Percentiles rank a stretch among this genome's conserved stretches.
These are phyloP conservation scores for Pythium aphanidermatum DNA, from an alignment of 352 stramenopile genomes.

Conservation along the genomic window DNA sequence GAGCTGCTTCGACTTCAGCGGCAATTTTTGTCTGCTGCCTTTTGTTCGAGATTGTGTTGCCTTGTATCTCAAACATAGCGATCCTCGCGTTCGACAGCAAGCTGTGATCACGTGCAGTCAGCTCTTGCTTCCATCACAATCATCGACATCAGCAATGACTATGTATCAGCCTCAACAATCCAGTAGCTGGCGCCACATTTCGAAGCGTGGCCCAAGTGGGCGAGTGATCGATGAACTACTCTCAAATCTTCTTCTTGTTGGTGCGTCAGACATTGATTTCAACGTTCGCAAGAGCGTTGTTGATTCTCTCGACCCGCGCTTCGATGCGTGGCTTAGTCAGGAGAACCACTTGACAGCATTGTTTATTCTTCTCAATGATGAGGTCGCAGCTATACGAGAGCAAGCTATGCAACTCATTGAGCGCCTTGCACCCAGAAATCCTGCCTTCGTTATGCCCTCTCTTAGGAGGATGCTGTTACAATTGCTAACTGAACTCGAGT, in stretches of 20 bases:
- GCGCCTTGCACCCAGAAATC: conserved; percentile 91
- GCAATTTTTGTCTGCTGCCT: conserved; percentile 91
- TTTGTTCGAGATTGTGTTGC: conserved; percentile 94
- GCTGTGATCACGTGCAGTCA: conserved; percentile 81
- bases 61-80: conserved; percentile 89
- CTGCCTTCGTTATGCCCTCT: conserved; percentile 92
- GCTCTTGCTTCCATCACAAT: conserved; percentile 46
- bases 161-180: conserved; percentile 13
- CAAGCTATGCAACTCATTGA: conserved; percentile 91
- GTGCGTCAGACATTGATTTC: conserved; percentile 89
- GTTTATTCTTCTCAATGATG: conserved; percentile 96
- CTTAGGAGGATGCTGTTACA: conserved; percentile 93
- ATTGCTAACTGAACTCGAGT: conserved; percentile 93
- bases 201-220: conserved; percentile 77
- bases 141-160: conserved; percentile 10
- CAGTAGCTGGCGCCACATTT: conserved; percentile 50
- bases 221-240: conserved; percentile 93
- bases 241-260: conserved; percentile 87
- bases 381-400: conserved; percentile 83
- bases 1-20: conserved; percentile 90
- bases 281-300: conserved; percentile 93
- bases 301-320: conserved; percentile 87
- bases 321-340: conserved; percentile 92
- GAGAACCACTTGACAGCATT: conserved; percentile 90
- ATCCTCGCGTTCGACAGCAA: conserved; percentile 88